phyloP scores from a whole-genome alignment of 208 protist species.

The Trypanosoma vivax region DNA sequence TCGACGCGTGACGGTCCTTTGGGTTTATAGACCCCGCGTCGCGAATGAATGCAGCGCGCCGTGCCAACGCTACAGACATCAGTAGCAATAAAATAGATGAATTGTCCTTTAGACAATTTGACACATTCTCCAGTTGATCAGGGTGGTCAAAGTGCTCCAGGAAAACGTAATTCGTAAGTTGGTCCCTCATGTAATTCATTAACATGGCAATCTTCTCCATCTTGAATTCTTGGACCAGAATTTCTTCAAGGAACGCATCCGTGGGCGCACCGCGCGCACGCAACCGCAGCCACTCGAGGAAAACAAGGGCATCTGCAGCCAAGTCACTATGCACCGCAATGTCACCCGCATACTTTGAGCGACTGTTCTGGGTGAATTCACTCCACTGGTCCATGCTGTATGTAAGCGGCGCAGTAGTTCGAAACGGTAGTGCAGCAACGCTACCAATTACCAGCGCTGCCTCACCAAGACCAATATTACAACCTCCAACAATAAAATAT shows the following conservation, averaged over 20 bases:
- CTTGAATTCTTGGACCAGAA: slow-evolving; percentile 50
- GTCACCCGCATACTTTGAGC: slow-evolving; percentile 61
- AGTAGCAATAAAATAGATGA: slow-evolving; percentile 69
- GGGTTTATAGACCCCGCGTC: slow-evolving; percentile 54
- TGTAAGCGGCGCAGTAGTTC: slow-evolving; percentile 21
- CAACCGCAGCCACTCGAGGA: slow-evolving; percentile 65
- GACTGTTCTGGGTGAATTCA: slow-evolving; percentile 31
- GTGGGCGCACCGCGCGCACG: slow-evolving; percentile 36
- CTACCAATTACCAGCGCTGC: slow-evolving; percentile 50
- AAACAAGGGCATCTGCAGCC: slow-evolving; percentile 71
- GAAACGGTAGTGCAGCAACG: slow-evolving; percentile 56
- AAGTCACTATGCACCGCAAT: slow-evolving; percentile 71
- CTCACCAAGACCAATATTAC: slow-evolving; percentile 72
- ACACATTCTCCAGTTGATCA: slow-evolving; percentile 23
- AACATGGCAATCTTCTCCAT: slow-evolving; percentile 54
- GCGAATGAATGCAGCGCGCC: slow-evolving; percentile 61
- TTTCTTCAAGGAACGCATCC: slow-evolving; percentile 23
- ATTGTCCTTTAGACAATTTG: slow-evolving; percentile 36
- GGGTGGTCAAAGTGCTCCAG: slow-evolving; percentile 49
- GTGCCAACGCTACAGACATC: slow-evolving; percentile 46
- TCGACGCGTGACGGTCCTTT: slow-evolving; percentile 51
- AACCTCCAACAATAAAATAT: slow-evolving; percentile 68
- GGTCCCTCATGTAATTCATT: slow-evolving; percentile 57
- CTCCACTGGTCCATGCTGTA: slow-evolving; percentile 25
- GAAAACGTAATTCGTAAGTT: slow-evolving; percentile 81